A percentile compares a stretch with the other conserved stretches of the same genome.
These are phyloP conservation scores for Avena atlantica DNA, from an alignment of 176 grass and related monocot genomes.

Conservation along the genomic window DNA sequence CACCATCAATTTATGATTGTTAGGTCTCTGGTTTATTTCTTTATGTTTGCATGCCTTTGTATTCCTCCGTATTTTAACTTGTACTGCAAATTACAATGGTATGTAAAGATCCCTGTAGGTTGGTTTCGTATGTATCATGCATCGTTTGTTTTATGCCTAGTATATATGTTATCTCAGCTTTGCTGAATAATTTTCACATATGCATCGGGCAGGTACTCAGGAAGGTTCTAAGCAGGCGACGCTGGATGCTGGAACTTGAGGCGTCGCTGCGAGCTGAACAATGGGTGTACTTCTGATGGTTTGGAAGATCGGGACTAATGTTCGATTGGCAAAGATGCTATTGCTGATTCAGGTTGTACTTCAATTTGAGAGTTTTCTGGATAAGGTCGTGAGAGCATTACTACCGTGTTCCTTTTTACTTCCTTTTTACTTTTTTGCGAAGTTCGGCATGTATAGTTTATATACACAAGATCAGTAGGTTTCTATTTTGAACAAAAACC, in stretches of 20 bases:
- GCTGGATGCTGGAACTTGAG: background rate
- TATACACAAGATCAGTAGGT: no score
- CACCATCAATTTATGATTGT: background rate
- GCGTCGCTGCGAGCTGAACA: background rate
- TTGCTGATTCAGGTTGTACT: no score
- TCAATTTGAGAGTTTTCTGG: no score
- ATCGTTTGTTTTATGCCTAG: background rate
- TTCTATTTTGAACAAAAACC: no score
- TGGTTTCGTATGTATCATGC: background rate
- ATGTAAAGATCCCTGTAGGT: background rate
- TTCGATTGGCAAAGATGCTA: no score
- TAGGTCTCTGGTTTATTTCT: background rate
- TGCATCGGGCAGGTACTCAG: background rate
- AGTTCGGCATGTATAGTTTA: no score
- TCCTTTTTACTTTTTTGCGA: no score
- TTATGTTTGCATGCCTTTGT: background rate
- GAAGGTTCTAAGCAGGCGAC: background rate
- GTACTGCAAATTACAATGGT: background rate
- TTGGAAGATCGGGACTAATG: no score
- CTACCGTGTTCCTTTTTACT: no score
- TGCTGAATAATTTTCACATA: background rate
- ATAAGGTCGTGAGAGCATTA: no score
- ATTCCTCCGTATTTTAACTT: background rate
- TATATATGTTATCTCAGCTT: background rate
- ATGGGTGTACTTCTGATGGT: no score